Evolutionary conservation across 345 rosid genomes (phyloP).

Genomic region (Cardiospermum halicacabum): DNA sequence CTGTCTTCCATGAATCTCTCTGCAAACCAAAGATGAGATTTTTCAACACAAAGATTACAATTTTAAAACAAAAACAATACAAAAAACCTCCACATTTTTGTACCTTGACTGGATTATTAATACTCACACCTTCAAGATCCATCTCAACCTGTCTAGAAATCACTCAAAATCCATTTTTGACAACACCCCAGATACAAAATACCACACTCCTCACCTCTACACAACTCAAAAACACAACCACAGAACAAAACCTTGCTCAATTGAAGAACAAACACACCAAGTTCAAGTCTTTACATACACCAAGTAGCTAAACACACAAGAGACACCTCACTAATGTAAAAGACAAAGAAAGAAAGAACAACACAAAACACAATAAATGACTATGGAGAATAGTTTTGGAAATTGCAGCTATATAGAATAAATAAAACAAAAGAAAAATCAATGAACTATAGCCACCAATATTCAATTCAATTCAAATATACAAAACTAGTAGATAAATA

Average conservation of each 20-base stretch:
- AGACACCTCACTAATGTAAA: slow-evolving; percentile 16
- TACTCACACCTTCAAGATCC: slow-evolving; percentile 57
- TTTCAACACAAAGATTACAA: slow-evolving; percentile 4
- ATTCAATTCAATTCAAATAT: no score
- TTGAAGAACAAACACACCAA: neutral
- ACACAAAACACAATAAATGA: slow-evolving; percentile 31
- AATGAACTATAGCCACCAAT: neutral
- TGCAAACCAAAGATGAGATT: slow-evolving; percentile 24
- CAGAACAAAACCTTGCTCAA: neutral
- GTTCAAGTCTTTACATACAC: neutral
- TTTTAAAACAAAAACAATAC: neutral
- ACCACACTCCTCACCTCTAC: slow-evolving; percentile 31
- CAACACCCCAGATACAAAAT: slow-evolving; percentile 21
- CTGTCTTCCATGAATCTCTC: slow-evolving; percentile 76
- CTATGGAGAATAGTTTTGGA: slow-evolving; percentile 21
- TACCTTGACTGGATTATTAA: slow-evolving; percentile 56
- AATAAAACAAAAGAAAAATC: slow-evolving; percentile 1
- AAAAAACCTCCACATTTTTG: slow-evolving; percentile 11
- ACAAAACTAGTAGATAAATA: no score
- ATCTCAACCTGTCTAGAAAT: slow-evolving; percentile 32
- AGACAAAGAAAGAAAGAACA: slow-evolving; percentile 30
- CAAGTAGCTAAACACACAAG: slow-evolving; percentile 14
- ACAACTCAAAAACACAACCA: slow-evolving; percentile 9
- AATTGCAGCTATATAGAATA: slow-evolving; percentile 19
- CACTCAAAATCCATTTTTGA: slow-evolving; percentile 28